Evolutionary conservation across 75 land plant genomes (phyloP).

Genomic region (Cunninghamia lanceolata): DNA sequence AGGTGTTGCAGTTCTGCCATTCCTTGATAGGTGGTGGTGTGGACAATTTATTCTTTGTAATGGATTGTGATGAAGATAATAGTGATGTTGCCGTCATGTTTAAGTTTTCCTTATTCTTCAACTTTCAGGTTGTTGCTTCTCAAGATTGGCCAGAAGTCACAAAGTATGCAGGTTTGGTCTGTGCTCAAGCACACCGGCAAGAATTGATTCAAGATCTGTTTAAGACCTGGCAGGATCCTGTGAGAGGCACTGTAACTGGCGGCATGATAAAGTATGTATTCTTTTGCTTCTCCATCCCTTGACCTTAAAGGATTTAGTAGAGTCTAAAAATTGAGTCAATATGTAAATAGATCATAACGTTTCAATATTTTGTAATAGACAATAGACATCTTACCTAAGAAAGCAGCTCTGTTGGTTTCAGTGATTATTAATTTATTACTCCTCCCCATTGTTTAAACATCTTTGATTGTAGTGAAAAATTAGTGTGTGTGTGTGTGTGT

Average conservation of each 20-base stretch:
- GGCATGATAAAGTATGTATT: slow-evolving; percentile 78
- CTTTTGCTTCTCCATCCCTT: neutral
- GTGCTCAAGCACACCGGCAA: slow-evolving; percentile 92
- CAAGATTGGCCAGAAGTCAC: slow-evolving; percentile 98
- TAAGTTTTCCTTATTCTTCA: neutral
- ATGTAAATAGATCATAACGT: neutral
- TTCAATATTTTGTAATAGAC: neutral
- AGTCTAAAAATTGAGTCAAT: neutral
- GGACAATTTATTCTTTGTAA: neutral
- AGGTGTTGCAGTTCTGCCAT: neutral
- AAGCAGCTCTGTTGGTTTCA: neutral
- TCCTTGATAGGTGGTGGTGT: neutral
- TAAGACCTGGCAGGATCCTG: slow-evolving; percentile 89
- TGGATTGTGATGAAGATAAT: neutral
- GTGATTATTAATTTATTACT: neutral
- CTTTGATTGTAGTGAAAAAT: neutral
- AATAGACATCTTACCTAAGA: neutral
- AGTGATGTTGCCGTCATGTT: neutral
- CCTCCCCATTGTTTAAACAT: neutral
- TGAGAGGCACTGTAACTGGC: slow-evolving; percentile 65
- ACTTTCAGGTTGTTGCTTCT: slow-evolving; percentile 85
- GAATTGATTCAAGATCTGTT: slow-evolving; percentile 86
- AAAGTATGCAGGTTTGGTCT: slow-evolving; percentile 91
- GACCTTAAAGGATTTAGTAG: neutral
- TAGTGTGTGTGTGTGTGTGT: neutral